Base-by-base conservation (phyloP, 2,329 filamentous ascomycete genomes). In the Trichoderma atrobrunneum region DNA sequence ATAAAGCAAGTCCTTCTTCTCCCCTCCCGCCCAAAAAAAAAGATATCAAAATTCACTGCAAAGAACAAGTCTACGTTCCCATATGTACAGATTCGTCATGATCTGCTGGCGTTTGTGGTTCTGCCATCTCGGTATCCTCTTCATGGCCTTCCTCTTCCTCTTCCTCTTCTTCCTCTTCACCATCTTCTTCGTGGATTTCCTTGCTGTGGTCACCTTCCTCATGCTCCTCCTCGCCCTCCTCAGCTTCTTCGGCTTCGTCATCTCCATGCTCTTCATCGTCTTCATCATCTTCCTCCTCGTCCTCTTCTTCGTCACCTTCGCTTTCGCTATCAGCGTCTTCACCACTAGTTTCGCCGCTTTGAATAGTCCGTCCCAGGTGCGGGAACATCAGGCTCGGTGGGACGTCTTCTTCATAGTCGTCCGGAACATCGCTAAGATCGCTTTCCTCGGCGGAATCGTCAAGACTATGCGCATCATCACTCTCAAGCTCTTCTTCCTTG, bases 371-470 rank as follows among this genome's bases (percentile, higher is more conserved):
- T 56, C 73, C 78, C 7, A 71, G 76, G 72, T 86, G 86, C 0
- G 87, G 86, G 68, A 89, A 88, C 80, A 89, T 80, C 32, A 89
- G 76, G 14, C 84, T 84, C 1, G 85, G 82, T 1, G 87, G 87
- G 34, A 86, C 85, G 54, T 90, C 86, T 59, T 89, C 87, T 66
- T 90, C 87, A 71, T 88, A 88, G 54, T 86, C 87, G 5, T 86
- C 81, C 30, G 89, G 84, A 5, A 90, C 87, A 73, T 92, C 91
- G 67, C 89, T 92, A 0, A 92, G 82, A 74, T 92, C 90, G 77
- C 90, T 92, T 79, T 92, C 89, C 74, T 92, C 90, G 0, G 88
- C 90, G 54, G 87, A 90, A 73, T 91, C 89, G 73, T 90, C 88
- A 8, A 90, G 81, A 72, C 88, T 93, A 7, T 87, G 87, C 0